Base-by-base conservation (phyloP, 805 yeast genomes). In the Candida gorgasii region DNA sequence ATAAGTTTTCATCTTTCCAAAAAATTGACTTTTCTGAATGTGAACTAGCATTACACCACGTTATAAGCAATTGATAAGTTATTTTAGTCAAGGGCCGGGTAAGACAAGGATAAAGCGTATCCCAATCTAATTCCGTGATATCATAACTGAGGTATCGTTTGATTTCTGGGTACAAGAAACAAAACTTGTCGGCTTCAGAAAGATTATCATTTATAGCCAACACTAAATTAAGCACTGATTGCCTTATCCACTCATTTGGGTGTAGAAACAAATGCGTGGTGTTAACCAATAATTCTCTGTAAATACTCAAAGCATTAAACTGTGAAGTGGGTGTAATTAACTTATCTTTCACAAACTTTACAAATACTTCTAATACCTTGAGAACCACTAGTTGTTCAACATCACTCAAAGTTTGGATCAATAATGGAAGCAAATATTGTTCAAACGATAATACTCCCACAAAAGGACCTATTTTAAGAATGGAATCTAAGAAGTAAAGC, bases 211-310 rank as follows among this genome's bases (percentile, higher is more conserved):
- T 79, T 1, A 87, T 75, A 0, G 84, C 73, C 2, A 85, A 67
- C 1, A 89, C 68, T 38, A 89, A 68, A 2, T 72, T 64, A 32
- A 89, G 54, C 0, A 85, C 78, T 1, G 84, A 75, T 49, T 86
- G 88, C 28, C 96, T 64, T 8, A 92, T 83, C 82, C 95, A 83
- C 40, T 79, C 84, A 59, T 89, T 90, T 0, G 98, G 98, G 57
- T 90, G 97, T 7, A 90, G 61, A 0, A 86, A 56, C 19, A 92
- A 72, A 42, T 80, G 78, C 2, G 82, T 65, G 0, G 67, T 60
- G 41, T 51, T 62, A 0, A 42, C 20, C 12, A 70, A 48, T 12
- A 70, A 46, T 44, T 69, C 74, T 38, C 60, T 56, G 44, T 69
- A 70, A 2, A 69, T 62, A 12, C 60, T 63, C 39, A 69, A 54